phyloP scores from a whole-genome alignment of 2,329 filamentous ascomycete species.

The Fusarium sp. region DNA sequence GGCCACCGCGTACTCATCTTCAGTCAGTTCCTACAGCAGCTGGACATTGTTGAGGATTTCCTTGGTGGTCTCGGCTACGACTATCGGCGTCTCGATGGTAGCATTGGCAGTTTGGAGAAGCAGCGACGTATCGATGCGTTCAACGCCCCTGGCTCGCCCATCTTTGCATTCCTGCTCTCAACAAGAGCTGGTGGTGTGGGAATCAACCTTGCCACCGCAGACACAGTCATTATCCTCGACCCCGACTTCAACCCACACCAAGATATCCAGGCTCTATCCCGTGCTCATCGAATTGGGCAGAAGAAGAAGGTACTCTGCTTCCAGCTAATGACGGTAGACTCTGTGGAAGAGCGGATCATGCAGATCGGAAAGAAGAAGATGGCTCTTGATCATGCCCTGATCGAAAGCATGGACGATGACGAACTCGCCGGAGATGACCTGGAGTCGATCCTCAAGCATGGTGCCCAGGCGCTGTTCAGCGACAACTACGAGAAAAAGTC shows the following conservation, averaged over 20 bases:
- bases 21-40: constrained; percentile 89
- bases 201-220: constrained; percentile 95
- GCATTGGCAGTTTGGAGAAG: constrained; percentile 80
- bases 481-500: constrained; percentile 73
- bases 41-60: constrained; percentile 93
- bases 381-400: constrained; percentile 91
- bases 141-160: constrained; percentile 80
- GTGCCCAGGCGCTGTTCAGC: constrained; percentile 84
- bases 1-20: constrained; percentile 94
- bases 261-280: constrained; percentile 92
- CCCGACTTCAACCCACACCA: constrained; percentile 98
- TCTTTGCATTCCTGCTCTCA: constrained; percentile 92
- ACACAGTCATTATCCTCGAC: constrained; percentile 97
- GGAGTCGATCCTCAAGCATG: constrained; percentile 86
- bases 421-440: constrained; percentile 80
- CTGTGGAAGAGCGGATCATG: constrained; percentile 94
- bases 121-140: constrained; percentile 94
- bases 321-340: constrained; percentile 87
- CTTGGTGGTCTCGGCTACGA: constrained; percentile 74
- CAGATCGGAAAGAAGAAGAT: constrained; percentile 96
- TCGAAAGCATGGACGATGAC: constrained; percentile 88
- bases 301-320: constrained; percentile 96
- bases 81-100: constrained; percentile 87
- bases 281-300: constrained; percentile 95
- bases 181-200: constrained; percentile 95